These are phyloP conservation scores for Furcasterigmium sp. DNA, from an alignment of 2,329 filamentous ascomycete species.

Conservation along the genomic window DNA sequence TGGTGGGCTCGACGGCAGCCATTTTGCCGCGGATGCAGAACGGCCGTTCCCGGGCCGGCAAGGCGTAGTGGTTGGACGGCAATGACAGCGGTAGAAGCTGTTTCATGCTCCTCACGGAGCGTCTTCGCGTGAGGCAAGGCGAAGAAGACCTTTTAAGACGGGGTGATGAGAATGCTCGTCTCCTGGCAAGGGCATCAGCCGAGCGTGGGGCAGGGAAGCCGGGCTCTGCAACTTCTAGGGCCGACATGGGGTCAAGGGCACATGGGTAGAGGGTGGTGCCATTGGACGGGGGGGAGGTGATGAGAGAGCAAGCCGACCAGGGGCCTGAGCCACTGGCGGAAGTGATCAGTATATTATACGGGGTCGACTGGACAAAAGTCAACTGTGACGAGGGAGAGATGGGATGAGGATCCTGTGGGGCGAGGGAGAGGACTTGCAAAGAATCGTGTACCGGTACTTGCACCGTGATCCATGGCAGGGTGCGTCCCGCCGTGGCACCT, in stretches of 20 bases:
- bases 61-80: slow-evolving; percentile 14
- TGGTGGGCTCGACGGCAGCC: slow-evolving; percentile 11
- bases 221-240: slow-evolving; percentile 12
- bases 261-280: slow-evolving; percentile 12
- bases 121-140: slow-evolving; percentile 18
- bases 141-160: slow-evolving; percentile 11
- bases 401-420: background rate
- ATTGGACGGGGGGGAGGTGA: slow-evolving; percentile 10
- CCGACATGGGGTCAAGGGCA: slow-evolving; percentile 14
- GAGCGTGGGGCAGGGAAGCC: slow-evolving; percentile 12
- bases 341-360: slow-evolving; percentile 5
- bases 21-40: slow-evolving; percentile 2
- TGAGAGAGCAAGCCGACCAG: background rate
- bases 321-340: slow-evolving; percentile 1
- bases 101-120: slow-evolving; percentile 34
- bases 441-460: too few species aligned
- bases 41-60: slow-evolving; percentile 2
- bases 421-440: too few species aligned
- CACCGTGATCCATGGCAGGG: too few species aligned
- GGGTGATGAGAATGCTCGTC: slow-evolving; percentile 9
- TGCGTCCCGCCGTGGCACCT: too few species aligned
- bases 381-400: background rate
- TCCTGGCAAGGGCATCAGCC: slow-evolving; percentile 9
- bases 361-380: background rate
- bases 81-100: slow-evolving; percentile 30